phyloP scores from a whole-genome alignment of 495 filamentous ascomycete genomes.

The Staphylotrichum tortipilum region DNA sequence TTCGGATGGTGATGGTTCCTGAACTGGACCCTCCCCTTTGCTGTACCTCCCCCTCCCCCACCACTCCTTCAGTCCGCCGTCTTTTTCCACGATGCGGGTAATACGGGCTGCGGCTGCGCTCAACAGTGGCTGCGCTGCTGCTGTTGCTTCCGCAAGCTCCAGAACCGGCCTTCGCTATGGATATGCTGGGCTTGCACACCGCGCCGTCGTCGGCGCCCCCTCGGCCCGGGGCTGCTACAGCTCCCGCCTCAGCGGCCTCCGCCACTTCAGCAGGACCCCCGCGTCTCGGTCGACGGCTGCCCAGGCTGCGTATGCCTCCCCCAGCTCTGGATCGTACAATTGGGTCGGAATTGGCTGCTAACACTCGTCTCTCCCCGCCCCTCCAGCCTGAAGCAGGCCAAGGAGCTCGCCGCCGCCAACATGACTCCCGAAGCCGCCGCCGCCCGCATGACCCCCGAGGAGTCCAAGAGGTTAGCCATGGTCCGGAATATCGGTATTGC shows the following conservation, averaged over 20 bases:
- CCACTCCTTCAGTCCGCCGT: constrained; percentile 16
- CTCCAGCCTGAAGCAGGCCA: constrained; percentile 35
- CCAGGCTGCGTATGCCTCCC: constrained; percentile 24
- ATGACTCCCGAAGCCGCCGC: constrained; percentile 39
- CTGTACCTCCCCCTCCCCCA: too few species aligned
- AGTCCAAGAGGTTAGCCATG: constrained; percentile 63
- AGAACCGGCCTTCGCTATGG: too few species aligned
- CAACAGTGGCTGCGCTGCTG: constrained; percentile 30
- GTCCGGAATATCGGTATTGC: constrained; percentile 98
- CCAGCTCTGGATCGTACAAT: not conserved
- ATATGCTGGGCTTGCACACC: constrained; percentile 23
- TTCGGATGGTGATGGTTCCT: constrained; percentile 1
- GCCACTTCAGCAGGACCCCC: constrained; percentile 24
- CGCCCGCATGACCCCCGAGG: constrained; percentile 61
- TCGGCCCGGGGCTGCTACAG: constrained; percentile 9
- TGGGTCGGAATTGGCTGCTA: too few species aligned
- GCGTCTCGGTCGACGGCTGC: constrained; percentile 21
- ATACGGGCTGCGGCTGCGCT: constrained; percentile 36
- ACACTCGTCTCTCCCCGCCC: constrained; percentile 1
- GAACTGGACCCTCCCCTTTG: constrained; percentile 9
- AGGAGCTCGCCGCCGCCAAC: constrained; percentile 33
- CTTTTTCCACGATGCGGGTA: constrained; percentile 34
- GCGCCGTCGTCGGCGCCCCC: constrained; percentile 9
- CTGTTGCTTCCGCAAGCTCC: too few species aligned
- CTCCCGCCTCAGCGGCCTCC: constrained; percentile 14